Base-by-base conservation (phyloP, 352 stramenopile species). In the Phytophthora pini region DNA sequence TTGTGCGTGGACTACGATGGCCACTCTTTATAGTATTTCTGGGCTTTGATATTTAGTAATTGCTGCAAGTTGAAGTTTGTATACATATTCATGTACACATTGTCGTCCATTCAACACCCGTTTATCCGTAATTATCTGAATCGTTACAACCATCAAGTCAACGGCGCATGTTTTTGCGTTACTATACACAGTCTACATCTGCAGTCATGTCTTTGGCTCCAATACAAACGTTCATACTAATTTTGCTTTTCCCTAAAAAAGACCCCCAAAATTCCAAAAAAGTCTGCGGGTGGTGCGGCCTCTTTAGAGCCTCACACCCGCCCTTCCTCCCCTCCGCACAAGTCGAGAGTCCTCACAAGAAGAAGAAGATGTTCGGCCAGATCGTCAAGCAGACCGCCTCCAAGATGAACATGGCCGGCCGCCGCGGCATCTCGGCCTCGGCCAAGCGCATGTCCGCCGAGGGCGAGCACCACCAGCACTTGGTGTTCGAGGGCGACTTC, bases 401-500 rank as follows among this genome's bases (percentile, higher is more conserved):
- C 68, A 85, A 89, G 70, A 79, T 90, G 70, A 81, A 63, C 64
- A 64, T 66, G 59, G 78, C 79, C 24, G 77, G 84, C 66, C 68
- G 68, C 58, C 87, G 87, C 73, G 64, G 72, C 67, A 93, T 95
- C 74, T 86, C 83, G 31, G 80, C 80, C 75, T 93, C 87, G 49
- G 76, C 84, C 62, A 86, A 81, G 63, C 84, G 87, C 75, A 82
- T 92, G 74, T 82, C 76, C 29, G 83, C 74, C 41, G 82, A 93
- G 69, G 77, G 87, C 66, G 80, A 84, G 55, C 83, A 93, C 81
- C 87, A 95, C 75, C 76, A 95, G 79, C 87, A 95, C 72, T 75
- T 80, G 45, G 83, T 95, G 56, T 95, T 91, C 65, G 87, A 94
- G 69, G 79, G 80, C 56, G 84, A 92, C 63, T 93, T 92, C 67